A percentile compares a stretch with the other conserved stretches of the same genome.
These are phyloP conservation scores for Lactarius deliciosus DNA, from an alignment of 768 basidiomycete species.

Conservation along the genomic window DNA sequence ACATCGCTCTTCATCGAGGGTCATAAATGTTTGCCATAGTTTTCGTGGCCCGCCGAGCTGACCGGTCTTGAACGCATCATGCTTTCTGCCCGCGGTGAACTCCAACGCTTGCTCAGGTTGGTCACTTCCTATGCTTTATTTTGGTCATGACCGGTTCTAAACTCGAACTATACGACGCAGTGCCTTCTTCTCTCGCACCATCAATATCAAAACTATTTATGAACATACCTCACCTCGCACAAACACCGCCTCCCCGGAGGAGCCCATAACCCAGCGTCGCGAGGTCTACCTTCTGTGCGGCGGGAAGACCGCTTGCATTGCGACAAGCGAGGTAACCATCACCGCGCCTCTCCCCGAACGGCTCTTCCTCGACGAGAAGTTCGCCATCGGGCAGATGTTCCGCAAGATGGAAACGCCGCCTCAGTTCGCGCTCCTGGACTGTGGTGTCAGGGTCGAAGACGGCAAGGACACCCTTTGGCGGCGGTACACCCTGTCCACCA, in stretches of 20 bases:
- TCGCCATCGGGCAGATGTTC: too few relatives aligned
- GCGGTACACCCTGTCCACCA: slow-evolving; percentile 55
- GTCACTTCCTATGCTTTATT: too few relatives aligned
- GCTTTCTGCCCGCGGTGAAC: slow-evolving; percentile 65
- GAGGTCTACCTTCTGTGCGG: slow-evolving; percentile 64
- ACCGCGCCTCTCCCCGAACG: slow-evolving; percentile 55
- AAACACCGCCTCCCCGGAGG: slow-evolving; percentile 43
- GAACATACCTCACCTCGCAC: slow-evolving; percentile 44
- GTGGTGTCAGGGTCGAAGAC: slow-evolving; percentile 40
- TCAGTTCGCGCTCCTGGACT: slow-evolving; percentile 56
- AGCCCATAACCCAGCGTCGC: slow-evolving; percentile 61
- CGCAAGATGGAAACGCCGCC: slow-evolving; percentile 39
- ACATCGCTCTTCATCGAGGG: too few relatives aligned
- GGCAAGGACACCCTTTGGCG: slow-evolving; percentile 44
- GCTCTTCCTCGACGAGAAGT: slow-evolving; percentile 33
- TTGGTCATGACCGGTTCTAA: too few relatives aligned
- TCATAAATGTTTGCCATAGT: slow-evolving; percentile 7
- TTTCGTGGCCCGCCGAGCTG: slow-evolving; percentile 43
- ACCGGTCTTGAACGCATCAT: slow-evolving; percentile 67
- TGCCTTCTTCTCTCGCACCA: slow-evolving; percentile 63
- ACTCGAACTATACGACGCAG: slow-evolving; percentile 37
- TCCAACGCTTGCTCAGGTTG: slow-evolving; percentile 61
- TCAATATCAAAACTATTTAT: slow-evolving; percentile 57
- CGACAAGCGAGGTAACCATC: slow-evolving; percentile 65
- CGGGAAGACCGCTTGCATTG: slow-evolving; percentile 55